These are phyloP conservation scores for Centrapalus pauciflorus DNA, from an alignment of 129 eudicot species.

Conservation along the genomic window DNA sequence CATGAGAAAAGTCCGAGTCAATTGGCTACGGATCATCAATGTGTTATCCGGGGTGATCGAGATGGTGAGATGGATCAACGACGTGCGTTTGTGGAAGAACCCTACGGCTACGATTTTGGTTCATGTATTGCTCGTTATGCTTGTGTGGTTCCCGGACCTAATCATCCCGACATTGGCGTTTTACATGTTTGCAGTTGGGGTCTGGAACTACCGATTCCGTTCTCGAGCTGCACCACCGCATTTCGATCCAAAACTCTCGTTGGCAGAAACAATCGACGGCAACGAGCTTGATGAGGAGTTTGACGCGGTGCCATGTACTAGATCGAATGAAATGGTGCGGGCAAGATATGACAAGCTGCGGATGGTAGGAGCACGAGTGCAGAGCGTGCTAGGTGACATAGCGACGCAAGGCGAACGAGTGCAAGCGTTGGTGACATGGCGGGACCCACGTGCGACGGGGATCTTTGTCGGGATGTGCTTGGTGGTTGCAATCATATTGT, in stretches of 20 bases:
- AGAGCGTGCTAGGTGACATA: constrained; percentile 61
- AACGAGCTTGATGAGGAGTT: constrained; percentile 95
- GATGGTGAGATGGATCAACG: constrained; percentile 69
- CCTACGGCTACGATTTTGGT: constrained; percentile 81
- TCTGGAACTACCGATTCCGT: constrained; percentile 78
- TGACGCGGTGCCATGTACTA: constrained; percentile 56
- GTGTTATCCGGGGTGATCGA: constrained; percentile 75
- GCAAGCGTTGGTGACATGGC: constrained; percentile 88
- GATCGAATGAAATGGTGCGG: constrained; percentile 66
- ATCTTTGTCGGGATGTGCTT: constrained; percentile 73
- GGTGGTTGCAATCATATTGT: constrained; percentile 70
- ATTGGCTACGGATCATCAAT: constrained; percentile 75
- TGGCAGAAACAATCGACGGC: constrained; percentile 61
- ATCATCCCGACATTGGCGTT: constrained; percentile 76
- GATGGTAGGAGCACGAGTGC: constrained; percentile 82
- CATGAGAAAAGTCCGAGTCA: constrained; percentile 92
- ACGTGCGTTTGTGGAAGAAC: constrained; percentile 82
- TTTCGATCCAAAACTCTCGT: constrained; percentile 73
- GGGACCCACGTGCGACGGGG: constrained; percentile 96
- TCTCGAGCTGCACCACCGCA: constrained; percentile 55
- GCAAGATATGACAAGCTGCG: constrained; percentile 82
- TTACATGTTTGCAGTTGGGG: constrained; percentile 70
- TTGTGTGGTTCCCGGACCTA: constrained; percentile 93
- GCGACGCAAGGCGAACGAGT: constrained; percentile 90
- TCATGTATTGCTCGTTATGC: constrained; percentile 79